Conservation (phyloP, 2,329 filamentous ascomycete species). For the Hortaea werneckii region DNA sequence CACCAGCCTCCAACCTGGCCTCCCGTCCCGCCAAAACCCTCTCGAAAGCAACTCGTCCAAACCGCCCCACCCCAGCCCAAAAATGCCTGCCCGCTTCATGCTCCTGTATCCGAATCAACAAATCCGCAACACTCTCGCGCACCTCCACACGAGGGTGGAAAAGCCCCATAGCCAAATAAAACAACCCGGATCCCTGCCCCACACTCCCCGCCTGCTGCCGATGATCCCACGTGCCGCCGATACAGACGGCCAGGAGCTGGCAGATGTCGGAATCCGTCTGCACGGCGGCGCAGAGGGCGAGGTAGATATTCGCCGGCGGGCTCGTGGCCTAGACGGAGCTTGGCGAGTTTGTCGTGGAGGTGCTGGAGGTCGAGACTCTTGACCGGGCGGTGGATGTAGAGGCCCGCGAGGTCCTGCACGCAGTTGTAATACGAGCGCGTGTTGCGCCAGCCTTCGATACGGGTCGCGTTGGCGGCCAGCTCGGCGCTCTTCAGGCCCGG, state of each 20-base stretch:
- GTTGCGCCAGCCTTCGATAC: constrained; percentile 94
- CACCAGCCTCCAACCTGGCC: constrained; percentile 5
- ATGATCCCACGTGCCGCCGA: constrained; percentile 20
- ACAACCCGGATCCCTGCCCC: constrained; percentile 49
- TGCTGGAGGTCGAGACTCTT: constrained; percentile 82
- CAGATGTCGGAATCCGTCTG: constrained; percentile 67
- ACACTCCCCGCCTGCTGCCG: constrained; percentile 5
- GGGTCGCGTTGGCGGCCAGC: constrained; percentile 78
- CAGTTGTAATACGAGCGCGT: constrained; percentile 93
- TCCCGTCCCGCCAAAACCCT: constrained; percentile 49
- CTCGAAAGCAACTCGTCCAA: constrained; percentile 77
- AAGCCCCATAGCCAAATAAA: constrained; percentile 80
- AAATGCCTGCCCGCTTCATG: constrained; percentile 91
- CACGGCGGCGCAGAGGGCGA: constrained; percentile 61
- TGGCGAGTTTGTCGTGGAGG: constrained; percentile 81
- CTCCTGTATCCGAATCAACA: constrained; percentile 71
- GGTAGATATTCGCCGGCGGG: constrained; percentile 78
- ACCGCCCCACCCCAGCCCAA: constrained; percentile 77
- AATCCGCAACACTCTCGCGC: constrained; percentile 62
- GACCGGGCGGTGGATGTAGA: constrained; percentile 42
- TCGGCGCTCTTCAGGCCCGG: constrained; percentile 72
- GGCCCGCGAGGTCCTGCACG: constrained; percentile 43
- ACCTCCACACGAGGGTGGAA: constrained; percentile 84
- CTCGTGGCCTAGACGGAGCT: constrained; percentile 63
- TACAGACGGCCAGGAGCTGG: constrained; percentile 30